Percentiles rank a stretch among this genome's conserved stretches.
phyloP scores from a whole-genome alignment of 257 asterid genomes.

The Rubia yunnanensis region DNA sequence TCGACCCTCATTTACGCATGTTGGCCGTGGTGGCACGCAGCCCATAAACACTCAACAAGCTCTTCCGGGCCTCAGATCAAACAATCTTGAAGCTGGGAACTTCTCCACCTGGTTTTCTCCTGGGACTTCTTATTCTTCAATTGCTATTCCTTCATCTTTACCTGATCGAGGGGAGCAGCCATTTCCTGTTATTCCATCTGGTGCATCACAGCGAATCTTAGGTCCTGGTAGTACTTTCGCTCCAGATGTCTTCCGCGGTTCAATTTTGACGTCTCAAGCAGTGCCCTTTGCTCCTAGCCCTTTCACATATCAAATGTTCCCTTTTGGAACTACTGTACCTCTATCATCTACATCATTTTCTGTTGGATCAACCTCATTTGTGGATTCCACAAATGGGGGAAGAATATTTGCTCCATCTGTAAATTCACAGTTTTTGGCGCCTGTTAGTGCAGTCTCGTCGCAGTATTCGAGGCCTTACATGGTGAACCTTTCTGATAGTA shows the following conservation, averaged over 20 bases:
- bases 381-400: conserved; percentile 40
- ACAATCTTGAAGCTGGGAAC: conserved; percentile 36
- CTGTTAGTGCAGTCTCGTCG: conserved; percentile 44
- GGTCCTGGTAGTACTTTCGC: conserved; percentile 41
- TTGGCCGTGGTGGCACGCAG: not conserved
- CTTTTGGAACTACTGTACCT: conserved; percentile 53
- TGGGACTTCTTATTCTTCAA: conserved; percentile 50
- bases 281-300: conserved; percentile 25
- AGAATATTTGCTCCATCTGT: conserved; percentile 45
- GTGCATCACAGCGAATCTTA: conserved; percentile 52
- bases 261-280: conserved; percentile 79
- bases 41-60: conserved; percentile 33
- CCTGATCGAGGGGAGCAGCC: conserved; percentile 62
- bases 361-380: conserved; percentile 29
- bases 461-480: conserved; percentile 66
- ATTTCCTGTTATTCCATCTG: conserved; percentile 57
- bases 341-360: conserved; percentile 51
- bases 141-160: conserved; percentile 38
- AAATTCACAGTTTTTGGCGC: conserved; percentile 50
- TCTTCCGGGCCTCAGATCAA: conserved; percentile 34
- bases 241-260: conserved; percentile 65
- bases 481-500: conserved; percentile 41
- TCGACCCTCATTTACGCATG: not conserved
- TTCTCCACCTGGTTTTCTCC: conserved; percentile 72
- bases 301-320: conserved; percentile 27